Evolutionary conservation across 2,329 filamentous ascomycete genomes (phyloP), one percentile per base, ranked within the genome.

Genomic region (Aspergillus persii): DNA sequence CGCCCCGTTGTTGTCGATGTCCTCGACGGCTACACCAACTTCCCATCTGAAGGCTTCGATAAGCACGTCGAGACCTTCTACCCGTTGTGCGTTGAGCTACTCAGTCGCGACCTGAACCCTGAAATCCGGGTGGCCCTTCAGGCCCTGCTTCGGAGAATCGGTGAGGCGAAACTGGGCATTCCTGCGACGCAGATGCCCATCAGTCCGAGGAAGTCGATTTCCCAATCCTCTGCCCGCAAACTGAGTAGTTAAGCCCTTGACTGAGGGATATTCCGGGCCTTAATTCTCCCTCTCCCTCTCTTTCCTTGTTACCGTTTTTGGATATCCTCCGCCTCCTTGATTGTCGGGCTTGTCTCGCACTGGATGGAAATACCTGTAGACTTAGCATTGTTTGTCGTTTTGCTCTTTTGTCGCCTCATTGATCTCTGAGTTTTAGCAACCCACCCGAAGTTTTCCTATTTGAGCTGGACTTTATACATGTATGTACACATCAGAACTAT

Each of bases 1-100:
- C 84, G 95, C 18, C 95, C 95, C 0, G 95, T 99, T 0, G 95
- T 99, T 1, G 92, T 99, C 18, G 95, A 96, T 71, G 95, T 99
- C 8, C 82, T 99, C 8, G 94, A 99, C 71, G 95, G 95, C 1
- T 98, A 94, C 74, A 88, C 88, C 0, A 89, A 86, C 6, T 97
- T 98, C 79, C 90, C 92, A 0, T 83, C 86, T 18, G 83, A 87
- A 27, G 90, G 91, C 48, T 99, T 99, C 68, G 85, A 85, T 56
- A 86, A 88, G 59, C 88, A 98, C 68, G 84, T 96, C 7, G 81
- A 85, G 50, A 87, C 87, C 3, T 98, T 99, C 75, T 96, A 96
- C 70, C 92, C 93, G 2, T 80, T 97, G 15, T 86, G 88, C 3
- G 87, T 98, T 0, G 92, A 96, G 55, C 79, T 99, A 15, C 80